Evolutionary conservation across 1,284 basidiomycete species (phyloP).

Genomic region (Tilletia caries): DNA sequence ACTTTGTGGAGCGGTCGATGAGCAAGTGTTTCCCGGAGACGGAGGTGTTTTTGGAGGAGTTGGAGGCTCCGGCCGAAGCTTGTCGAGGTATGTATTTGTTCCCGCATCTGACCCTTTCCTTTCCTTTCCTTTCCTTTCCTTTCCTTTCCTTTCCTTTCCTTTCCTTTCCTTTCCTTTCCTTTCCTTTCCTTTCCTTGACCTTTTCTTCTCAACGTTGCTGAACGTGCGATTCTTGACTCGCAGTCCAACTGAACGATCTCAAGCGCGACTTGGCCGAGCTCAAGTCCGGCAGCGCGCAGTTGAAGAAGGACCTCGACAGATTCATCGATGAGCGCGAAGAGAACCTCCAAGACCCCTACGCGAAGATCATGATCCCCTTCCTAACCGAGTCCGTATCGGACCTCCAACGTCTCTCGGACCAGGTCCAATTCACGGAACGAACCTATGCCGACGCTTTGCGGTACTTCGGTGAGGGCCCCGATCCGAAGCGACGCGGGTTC

Average conservation of each 20-base stretch:
- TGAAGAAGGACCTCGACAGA: constrained; percentile 49
- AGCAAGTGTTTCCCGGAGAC: constrained; percentile 82
- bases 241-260: constrained; percentile 49
- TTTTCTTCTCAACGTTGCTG: background rate
- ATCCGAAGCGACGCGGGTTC: constrained; percentile 49
- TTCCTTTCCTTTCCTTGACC: background rate
- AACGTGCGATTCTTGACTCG: background rate
- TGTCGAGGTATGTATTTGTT: constrained; percentile 69
- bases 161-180: background rate
- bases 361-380: constrained; percentile 53
- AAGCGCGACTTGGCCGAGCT: constrained; percentile 52
- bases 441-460: constrained; percentile 47
- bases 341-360: constrained; percentile 48
- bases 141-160: constrained; percentile 6
- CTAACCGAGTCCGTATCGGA: constrained; percentile 40
- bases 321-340: constrained; percentile 49
- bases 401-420: constrained; percentile 43
- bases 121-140: background rate
- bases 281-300: constrained; percentile 47
- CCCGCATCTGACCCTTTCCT: background rate
- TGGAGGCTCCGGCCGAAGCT: constrained; percentile 83
- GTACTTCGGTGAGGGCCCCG: constrained; percentile 52
- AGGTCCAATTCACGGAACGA: constrained; percentile 49
- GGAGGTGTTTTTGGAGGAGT: constrained; percentile 82
- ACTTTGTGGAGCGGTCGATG: constrained; percentile 89